Percentiles rank a stretch among this genome's conserved stretches.
phyloP scores from a whole-genome alignment of 805 yeast genomes.

The Komagataella pastoris region DNA sequence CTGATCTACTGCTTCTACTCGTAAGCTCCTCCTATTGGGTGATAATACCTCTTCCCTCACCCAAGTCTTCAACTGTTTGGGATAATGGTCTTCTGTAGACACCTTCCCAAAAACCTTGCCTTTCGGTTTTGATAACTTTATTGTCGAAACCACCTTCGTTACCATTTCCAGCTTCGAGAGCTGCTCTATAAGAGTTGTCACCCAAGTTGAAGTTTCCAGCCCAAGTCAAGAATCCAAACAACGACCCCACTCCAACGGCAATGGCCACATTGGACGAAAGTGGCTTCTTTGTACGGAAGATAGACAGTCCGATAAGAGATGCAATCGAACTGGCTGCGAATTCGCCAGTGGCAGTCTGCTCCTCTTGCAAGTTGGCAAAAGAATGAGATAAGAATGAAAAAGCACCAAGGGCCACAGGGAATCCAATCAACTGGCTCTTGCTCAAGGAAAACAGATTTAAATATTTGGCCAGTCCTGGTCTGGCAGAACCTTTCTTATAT shows the following conservation, averaged over 20 bases:
- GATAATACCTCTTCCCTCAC: slow-evolving; percentile 50
- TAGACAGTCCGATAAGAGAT: slow-evolving; percentile 7
- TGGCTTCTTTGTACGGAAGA: slow-evolving; percentile 16
- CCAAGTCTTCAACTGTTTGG: slow-evolving; percentile 65
- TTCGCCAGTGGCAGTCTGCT: slow-evolving; percentile 13
- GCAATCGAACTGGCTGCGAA: slow-evolving; percentile 13
- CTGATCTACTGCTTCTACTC: background rate
- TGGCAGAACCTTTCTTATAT: slow-evolving; percentile 21
- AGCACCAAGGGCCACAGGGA: slow-evolving; percentile 19
- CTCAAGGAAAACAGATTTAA: slow-evolving; percentile 16
- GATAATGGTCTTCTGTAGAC: slow-evolving; percentile 71
- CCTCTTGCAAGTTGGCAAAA: slow-evolving; percentile 16
- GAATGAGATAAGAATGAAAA: slow-evolving; percentile 18
- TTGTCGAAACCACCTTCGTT: slow-evolving; percentile 24
- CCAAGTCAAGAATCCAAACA: slow-evolving; percentile 38
- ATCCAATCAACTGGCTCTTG: slow-evolving; percentile 16
- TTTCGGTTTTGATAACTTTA: slow-evolving; percentile 22
- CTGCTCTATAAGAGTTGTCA: slow-evolving; percentile 29
- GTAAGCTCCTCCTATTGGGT: slow-evolving; percentile 8
- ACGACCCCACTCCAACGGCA: slow-evolving; percentile 27
- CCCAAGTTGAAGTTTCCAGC: slow-evolving; percentile 39
- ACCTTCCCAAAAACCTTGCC: slow-evolving; percentile 68
- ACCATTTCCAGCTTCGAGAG: slow-evolving; percentile 22
- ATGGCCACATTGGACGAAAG: slow-evolving; percentile 30
- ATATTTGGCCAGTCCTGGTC: slow-evolving; percentile 23